A percentile compares a stretch with the other conserved stretches of the same genome.
These are phyloP conservation scores for Aureobasidium melanogenum DNA, from an alignment of 2,329 filamentous ascomycete species.

Conservation along the genomic window DNA sequence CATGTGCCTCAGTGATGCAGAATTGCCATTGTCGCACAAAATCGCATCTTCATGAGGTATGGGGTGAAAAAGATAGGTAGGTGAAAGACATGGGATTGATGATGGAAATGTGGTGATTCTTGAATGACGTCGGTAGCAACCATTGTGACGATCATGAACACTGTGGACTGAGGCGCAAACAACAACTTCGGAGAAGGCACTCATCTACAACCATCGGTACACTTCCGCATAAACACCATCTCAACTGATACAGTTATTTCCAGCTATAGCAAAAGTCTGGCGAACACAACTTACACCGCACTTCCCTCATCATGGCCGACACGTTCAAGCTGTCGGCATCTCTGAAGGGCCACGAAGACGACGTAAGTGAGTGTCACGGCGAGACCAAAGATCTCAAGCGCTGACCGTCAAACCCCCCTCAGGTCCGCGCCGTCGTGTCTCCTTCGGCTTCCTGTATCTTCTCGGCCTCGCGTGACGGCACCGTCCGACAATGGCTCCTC, in stretches of 20 bases:
- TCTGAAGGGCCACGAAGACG: constrained; percentile 80
- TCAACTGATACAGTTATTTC: background rate
- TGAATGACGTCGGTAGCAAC: background rate
- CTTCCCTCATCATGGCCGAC: constrained; percentile 51
- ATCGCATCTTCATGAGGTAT: background rate
- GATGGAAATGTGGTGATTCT: background rate
- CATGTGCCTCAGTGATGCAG: background rate
- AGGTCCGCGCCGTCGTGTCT: constrained; percentile 85
- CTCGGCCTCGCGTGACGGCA: constrained; percentile 85
- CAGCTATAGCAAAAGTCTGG: background rate
- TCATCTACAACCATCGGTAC: background rate
- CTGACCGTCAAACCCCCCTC: constrained; percentile 8
- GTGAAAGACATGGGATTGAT: background rate
- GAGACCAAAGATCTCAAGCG: background rate
- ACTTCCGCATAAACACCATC: background rate
- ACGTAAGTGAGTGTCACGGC: constrained; percentile 53
- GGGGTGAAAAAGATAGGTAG: background rate
- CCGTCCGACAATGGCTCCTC: constrained; percentile 77
- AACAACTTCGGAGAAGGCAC: background rate
- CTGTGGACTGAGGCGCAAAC: background rate
- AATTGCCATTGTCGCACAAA: background rate
- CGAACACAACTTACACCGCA: background rate
- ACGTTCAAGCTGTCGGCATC: constrained; percentile 84
- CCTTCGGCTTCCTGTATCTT: constrained; percentile 63
- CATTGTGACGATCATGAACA: background rate